A percentile compares a stretch with the other conserved stretches of the same genome.
Evolutionary conservation across 2,329 filamentous ascomycete species (phyloP).

Genomic region (Diaporthe ilicicola): DNA sequence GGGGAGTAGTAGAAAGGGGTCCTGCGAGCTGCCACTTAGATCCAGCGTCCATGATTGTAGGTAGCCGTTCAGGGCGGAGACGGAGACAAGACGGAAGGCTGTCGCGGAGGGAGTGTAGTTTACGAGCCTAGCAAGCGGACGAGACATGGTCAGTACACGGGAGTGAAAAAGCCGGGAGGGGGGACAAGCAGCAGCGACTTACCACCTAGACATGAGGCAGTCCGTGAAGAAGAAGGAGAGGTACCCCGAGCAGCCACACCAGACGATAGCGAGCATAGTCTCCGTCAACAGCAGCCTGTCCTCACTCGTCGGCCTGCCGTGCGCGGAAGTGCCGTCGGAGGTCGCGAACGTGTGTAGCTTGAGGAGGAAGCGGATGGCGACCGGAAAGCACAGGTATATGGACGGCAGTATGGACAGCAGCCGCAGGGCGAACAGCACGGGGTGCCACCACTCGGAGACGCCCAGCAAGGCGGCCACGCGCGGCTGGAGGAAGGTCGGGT

Average conservation of each 20-base stretch:
- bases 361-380: conserved; percentile 72
- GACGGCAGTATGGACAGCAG: conserved; percentile 76
- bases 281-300: conserved; percentile 69
- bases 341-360: conserved; percentile 61
- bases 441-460: conserved; percentile 76
- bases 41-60: conserved; percentile 77
- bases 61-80: conserved; percentile 78
- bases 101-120: conserved; percentile 86
- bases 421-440: conserved; percentile 77
- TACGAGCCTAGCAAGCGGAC: conserved; percentile 67
- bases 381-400: conserved; percentile 75
- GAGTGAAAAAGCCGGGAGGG: not conserved
- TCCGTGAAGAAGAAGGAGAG: conserved; percentile 86
- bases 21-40: conserved; percentile 73
- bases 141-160: conserved; percentile 27
- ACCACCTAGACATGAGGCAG: conserved; percentile 86
- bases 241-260: conserved; percentile 81
- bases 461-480: conserved; percentile 82
- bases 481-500: conserved; percentile 69
- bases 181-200: conserved; percentile 38
- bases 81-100: conserved; percentile 79
- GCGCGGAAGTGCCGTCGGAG: conserved; percentile 40
- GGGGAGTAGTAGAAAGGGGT: conserved; percentile 75
- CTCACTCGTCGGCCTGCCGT: conserved; percentile 48
- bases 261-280: conserved; percentile 76